phyloP scores from a whole-genome alignment of 1,284 basidiomycete genomes.

The Hemileia vastatrix region DNA sequence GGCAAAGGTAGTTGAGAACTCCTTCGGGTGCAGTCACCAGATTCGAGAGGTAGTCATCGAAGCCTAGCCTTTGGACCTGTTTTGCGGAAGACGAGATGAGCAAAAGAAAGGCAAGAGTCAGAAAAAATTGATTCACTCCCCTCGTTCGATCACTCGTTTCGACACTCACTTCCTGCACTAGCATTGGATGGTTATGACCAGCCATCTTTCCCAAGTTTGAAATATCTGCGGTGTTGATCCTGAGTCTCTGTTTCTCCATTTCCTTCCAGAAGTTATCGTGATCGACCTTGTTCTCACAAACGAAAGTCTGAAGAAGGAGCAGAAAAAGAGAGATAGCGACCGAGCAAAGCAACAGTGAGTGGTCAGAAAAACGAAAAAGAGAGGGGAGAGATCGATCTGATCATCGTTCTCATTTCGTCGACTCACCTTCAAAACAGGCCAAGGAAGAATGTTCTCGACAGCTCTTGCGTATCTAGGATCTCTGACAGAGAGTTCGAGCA shows the following conservation, averaged over 20 bases:
- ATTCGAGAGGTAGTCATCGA: conserved; percentile 19
- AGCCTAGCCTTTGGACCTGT: conserved; percentile 9
- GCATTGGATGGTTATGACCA: conserved; percentile 7
- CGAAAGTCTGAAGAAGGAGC: conserved; percentile 19
- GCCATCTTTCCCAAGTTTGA: conserved; percentile 5
- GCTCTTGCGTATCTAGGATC: conserved; percentile 1
- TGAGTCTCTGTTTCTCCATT: conserved; percentile 9
- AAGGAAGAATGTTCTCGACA: conserved; percentile 7
- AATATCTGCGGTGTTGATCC: conserved; percentile 17
- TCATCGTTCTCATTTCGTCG: no score
- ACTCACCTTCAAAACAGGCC: conserved; percentile 16
- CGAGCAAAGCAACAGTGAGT: no score
- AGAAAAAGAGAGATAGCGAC: no score
- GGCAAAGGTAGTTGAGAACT: conserved; percentile 14
- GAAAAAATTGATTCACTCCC: no score
- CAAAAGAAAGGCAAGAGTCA: not conserved
- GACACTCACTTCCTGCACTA: conserved; percentile 3
- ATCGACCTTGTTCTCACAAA: conserved; percentile 18
- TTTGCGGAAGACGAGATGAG: not conserved
- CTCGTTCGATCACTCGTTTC: not conserved
- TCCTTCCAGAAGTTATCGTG: conserved; percentile 17
- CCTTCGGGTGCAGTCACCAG: conserved; percentile 18
- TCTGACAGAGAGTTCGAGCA: conserved; percentile 9
- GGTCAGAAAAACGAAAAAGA: not conserved
- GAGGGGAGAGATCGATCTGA: not conserved